A percentile compares a stretch with the other conserved stretches of the same genome.
These are phyloP conservation scores for Hypoxylon trugodes DNA, from an alignment of 495 filamentous ascomycete species.

Conservation along the genomic window DNA sequence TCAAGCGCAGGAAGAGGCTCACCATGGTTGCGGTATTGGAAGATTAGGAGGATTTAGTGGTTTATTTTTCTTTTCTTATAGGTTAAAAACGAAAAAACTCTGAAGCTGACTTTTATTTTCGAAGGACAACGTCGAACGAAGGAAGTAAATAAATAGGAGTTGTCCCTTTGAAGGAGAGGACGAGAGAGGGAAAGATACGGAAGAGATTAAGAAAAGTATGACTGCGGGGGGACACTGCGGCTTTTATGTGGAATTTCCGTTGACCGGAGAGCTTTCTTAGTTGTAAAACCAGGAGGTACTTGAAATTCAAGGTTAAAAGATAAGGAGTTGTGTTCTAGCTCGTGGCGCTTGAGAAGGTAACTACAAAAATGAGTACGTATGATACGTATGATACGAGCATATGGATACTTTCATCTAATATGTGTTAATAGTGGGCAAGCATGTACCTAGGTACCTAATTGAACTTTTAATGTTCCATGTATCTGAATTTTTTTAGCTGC, in stretches of 20 bases:
- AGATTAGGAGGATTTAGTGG: slow-evolving; percentile 17
- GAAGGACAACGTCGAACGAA: slow-evolving; percentile 18
- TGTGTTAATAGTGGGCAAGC: too few species aligned
- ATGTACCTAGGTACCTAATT: slow-evolving; percentile 1
- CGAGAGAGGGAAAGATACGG: background rate
- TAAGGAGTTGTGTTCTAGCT: slow-evolving; percentile 17
- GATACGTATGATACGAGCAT: too few species aligned
- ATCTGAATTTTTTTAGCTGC: background rate
- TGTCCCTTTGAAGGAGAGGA: slow-evolving; percentile 14
- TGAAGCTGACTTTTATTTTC: too few species aligned
- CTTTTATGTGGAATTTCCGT: slow-evolving; percentile 40
- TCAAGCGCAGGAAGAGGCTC: slow-evolving; percentile 37
- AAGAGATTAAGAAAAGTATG: slow-evolving; percentile 7
- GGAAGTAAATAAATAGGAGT: background rate
- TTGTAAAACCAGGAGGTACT: slow-evolving; percentile 9
- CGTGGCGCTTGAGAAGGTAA: background rate
- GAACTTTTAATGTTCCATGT: background rate
- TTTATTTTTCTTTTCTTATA: slow-evolving; percentile 14
- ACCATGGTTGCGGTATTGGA: slow-evolving; percentile 44
- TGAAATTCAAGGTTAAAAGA: slow-evolving; percentile 2
- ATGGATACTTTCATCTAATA: too few species aligned
- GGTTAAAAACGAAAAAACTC: slow-evolving; percentile 8
- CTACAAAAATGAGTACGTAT: background rate
- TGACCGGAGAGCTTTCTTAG: slow-evolving; percentile 14
- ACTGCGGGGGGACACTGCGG: slow-evolving; percentile 37